Evolutionary conservation across 2,329 filamentous ascomycete genomes (phyloP), one percentile per base, ranked within the genome.

Genomic region (Aspergillus sp.): DNA sequence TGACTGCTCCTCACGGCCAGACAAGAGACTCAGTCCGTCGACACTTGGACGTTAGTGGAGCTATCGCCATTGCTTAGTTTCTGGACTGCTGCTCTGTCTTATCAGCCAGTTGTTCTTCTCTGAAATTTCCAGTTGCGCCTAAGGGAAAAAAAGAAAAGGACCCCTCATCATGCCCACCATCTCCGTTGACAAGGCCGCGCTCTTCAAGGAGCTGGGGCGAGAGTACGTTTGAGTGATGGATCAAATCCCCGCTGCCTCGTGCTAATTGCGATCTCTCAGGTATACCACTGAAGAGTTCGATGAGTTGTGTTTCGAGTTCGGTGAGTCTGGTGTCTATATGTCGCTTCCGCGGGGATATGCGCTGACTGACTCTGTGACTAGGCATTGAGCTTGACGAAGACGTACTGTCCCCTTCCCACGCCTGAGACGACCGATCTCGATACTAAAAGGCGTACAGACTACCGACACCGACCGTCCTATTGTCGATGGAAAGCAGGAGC

Each of bases 231-330:
- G 41, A 9, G 36, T 8, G 4, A 26, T 26, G 8, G 5, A 3
- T 8, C 26, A 4, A 9, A 7, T 3, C 19, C 5, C 5, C 9
- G 3, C 5, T 7, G 34, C 3, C 7, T 27, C 2, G 8, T 10
- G 8, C 52, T 53, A 32, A 48, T 44, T 32, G 44, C 35, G 19
- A 36, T 9, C 28, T 27, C 30, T 36, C 50, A 90, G 86, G 57
- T 91, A 87, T 70, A 95, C 91, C 46, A 93, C 88, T 54, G 82
- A 94, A 61, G 88, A 94, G 64, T 98, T 98, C 65, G 93, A 98
- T 70, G 86, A 94, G 64, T 78, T 98, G 58, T 97, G 93, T 72
- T 98, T 98, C 78, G 91, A 98, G 63, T 98, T 95, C 65, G 90
- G 90, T 73, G 67, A 54, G 69, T 64, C 45, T 49, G 6, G 38